Evolutionary conservation across 139 green algal genomes (phyloP).

Genomic region (Zygnema cylindricum): DNA sequence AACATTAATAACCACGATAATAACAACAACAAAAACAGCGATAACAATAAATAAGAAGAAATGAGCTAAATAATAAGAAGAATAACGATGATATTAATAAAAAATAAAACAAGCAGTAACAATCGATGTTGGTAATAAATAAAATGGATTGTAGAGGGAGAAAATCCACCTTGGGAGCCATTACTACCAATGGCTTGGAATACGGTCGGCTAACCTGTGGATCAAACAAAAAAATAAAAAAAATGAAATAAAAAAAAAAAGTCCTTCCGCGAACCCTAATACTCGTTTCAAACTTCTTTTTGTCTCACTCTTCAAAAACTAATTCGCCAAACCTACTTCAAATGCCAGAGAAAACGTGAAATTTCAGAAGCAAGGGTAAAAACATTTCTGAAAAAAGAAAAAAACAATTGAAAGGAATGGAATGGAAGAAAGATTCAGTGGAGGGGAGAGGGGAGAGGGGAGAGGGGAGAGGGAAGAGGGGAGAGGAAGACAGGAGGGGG

Average conservation of each 20-base stretch:
- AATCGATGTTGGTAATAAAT: no score
- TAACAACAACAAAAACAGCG: no score
- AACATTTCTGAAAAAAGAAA: background rate
- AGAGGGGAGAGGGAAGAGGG: background rate
- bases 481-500: background rate
- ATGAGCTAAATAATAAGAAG: conserved; percentile 70
- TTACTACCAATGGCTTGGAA: conserved; percentile 64
- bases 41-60: no score
- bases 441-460: conserved; percentile 13
- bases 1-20: no score
- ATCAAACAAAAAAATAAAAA: no score
- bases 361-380: background rate
- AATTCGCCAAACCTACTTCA: no score
- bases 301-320: no score
- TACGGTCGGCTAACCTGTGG: conserved; percentile 68
- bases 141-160: background rate
- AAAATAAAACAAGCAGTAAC: no score
- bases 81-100: conserved; percentile 28
- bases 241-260: no score
- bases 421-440: conserved; percentile 17
- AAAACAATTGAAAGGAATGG: background rate
- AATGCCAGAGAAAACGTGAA: background rate
- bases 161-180: conserved; percentile 56
- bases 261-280: no score
- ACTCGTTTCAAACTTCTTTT: no score